Evolutionary conservation across 2,329 filamentous ascomycete genomes (phyloP), one percentile per base, ranked within the genome.

Genomic region (Pseudogymnoascus sp.): DNA sequence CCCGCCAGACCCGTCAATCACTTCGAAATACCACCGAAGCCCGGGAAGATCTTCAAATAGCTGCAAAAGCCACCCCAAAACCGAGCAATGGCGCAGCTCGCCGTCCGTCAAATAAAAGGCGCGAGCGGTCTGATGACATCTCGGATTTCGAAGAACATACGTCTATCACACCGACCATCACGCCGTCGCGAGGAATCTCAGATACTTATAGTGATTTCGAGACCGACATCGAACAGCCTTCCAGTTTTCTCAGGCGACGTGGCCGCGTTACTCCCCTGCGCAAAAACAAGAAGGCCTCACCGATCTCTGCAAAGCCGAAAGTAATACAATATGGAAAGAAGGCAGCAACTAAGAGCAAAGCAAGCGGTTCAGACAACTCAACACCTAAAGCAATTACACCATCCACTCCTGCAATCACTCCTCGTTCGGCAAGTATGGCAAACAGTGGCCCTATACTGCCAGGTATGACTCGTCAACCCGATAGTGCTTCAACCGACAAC

Each of bases 131-230:
- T 34, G 49, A 56, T 56, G 49, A 56, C 5, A 56, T 56, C 5
- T 56, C 49, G 2, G 49, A 56, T 56, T 34, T 14, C 5, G 28
- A 56, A 5, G 49, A 34, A 16, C 25, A 56, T 56, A 56, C 7
- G 9, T 12, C 49, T 6, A 18, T 34, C 28, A 34, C 49, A 9
- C 28, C 49, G n/a, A 18, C 46, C 25, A 11, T 34, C 46, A 56
- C 46, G 9, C 46, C 46, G 18, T 56, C 49, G n/a, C 28, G 28
- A 34, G 49, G 49, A 36, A 56, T 56, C 49, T 36, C 49, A 36
- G 49, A 56, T 56, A 31, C 49, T 12, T 56, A 56, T n/a, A 56
- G 49, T 56, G 49, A 36, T 36, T 21, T 56, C 18, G 49, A 56
- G 16, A 36, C 49, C 49, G 49, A 56, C 16, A 16, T 34, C 25